Percentiles rank a stretch among this genome's conserved stretches.
These are phyloP conservation scores for Entomortierella chlamydospora DNA, from an alignment of 192 early-diverging fungal species.

Conservation along the genomic window DNA sequence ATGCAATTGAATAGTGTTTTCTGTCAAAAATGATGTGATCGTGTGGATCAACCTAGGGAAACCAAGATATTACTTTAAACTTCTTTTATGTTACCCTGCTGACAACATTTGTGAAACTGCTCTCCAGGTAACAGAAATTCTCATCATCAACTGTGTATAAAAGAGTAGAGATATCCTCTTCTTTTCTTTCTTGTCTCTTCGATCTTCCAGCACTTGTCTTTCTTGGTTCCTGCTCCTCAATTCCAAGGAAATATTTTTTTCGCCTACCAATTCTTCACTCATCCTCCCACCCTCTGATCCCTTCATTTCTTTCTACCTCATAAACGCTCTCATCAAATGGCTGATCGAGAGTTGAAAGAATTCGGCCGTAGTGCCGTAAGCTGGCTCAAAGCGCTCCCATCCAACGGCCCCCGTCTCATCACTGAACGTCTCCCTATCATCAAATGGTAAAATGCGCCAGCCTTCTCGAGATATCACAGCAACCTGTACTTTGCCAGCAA, in stretches of 20 bases:
- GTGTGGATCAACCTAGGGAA: not conserved
- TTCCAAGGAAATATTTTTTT: constrained; percentile 1
- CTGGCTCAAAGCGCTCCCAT: constrained; percentile 51
- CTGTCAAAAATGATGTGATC: constrained; percentile 2
- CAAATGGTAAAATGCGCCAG: constrained; percentile 47
- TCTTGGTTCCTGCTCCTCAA: not conserved
- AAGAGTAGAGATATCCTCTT: not conserved
- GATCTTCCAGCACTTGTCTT: constrained; percentile 1
- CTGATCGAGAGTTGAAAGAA: constrained; percentile 39
- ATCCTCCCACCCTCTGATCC: not conserved
- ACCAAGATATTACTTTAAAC: not conserved
- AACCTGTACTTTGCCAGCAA: too few relatives aligned
- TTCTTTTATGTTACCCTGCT: not conserved
- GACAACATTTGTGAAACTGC: not conserved
- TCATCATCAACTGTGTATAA: constrained; percentile 36
- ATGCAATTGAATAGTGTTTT: too few relatives aligned
- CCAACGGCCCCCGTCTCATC: constrained; percentile 38
- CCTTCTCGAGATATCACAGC: too few relatives aligned
- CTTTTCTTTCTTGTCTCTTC: constrained; percentile 12
- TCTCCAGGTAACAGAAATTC: not conserved
- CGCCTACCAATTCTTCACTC: not conserved
- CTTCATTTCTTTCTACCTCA: not conserved
- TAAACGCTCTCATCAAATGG: constrained; percentile 7
- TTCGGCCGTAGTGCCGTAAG: constrained; percentile 22
- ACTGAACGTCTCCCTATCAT: constrained; percentile 49